A percentile compares a stretch with the other conserved stretches of the same genome.
phyloP scores from a whole-genome alignment of 805 yeast genomes.

The Yarrowia sp. region DNA sequence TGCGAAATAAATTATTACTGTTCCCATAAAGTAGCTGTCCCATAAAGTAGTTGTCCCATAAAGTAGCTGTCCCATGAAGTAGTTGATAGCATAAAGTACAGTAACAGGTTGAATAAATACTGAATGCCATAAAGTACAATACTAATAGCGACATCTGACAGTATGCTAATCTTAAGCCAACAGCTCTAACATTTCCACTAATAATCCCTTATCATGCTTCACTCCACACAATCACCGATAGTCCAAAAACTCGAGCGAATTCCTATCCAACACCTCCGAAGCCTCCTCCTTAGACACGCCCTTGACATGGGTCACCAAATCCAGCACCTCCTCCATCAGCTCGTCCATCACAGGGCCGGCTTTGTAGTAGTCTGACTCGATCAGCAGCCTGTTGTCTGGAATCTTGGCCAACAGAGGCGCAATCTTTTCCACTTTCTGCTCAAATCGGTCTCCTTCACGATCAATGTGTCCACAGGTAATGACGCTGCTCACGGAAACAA shows the following conservation, averaged over 20 bases:
- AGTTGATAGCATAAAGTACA: too few relatives aligned
- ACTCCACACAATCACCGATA: too few relatives aligned
- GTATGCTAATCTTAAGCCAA: too few relatives aligned
- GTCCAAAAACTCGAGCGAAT: background rate
- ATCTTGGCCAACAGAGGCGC: slow-evolving; percentile 36
- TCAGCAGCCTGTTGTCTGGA: slow-evolving; percentile 43
- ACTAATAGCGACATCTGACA: too few relatives aligned
- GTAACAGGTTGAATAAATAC: too few relatives aligned
- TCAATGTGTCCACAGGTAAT: slow-evolving; percentile 38
- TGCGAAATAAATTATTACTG: too few relatives aligned
- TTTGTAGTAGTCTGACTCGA: slow-evolving; percentile 53
- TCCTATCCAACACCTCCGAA: background rate
- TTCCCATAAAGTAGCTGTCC: too few relatives aligned
- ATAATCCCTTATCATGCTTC: too few relatives aligned
- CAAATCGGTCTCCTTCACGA: slow-evolving; percentile 27
- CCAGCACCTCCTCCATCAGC: slow-evolving; percentile 27
- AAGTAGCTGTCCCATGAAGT: too few relatives aligned
- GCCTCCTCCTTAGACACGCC: background rate
- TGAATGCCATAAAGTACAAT: too few relatives aligned
- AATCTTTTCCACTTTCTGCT: slow-evolving; percentile 8
- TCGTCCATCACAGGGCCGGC: slow-evolving; percentile 37
- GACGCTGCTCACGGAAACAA: slow-evolving; percentile 52
- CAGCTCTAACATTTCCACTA: too few relatives aligned
- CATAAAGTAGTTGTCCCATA: too few relatives aligned
- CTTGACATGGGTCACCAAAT: background rate